Base-by-base conservation (phyloP, 805 yeast species). In the Blastobotrys peoriensis region DNA sequence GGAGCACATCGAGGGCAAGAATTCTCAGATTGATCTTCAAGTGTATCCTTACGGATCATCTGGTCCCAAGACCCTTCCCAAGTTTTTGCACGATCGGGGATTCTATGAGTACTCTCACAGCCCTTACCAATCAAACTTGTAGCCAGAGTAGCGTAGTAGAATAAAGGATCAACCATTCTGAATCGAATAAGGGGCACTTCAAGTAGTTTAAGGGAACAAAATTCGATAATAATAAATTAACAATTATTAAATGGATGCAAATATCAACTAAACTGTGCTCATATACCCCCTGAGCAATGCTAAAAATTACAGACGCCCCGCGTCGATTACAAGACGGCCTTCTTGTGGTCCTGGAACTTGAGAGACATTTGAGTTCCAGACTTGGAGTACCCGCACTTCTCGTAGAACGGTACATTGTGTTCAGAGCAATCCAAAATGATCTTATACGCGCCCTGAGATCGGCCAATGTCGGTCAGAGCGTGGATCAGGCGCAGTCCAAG, bases 1-100 rank as follows among this genome's bases (percentile, higher is more conserved):
- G 61, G 71, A 93, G 50, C 73, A 76, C 64, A 71, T 93, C 47
- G 98, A 91, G 67, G 73, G 81, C 38, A 72, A 76, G 40, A 67
- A 79, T 43, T 83, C 78, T 41, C 91, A 93, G 47, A 56, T 64
- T 16, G 89, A 93, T 41, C 65, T 69, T 20, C 75, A 69, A 50
- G 61, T 71, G 38, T 91, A 91, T 63, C 76, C 91, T 13, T 91
- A 93, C 64, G 98, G 98, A 23, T 78, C 94, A 18, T 83, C 95
- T 64, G 96, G 96, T 36, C 98, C 98, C 41, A 66, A 67, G 44
- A 70, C 68, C 19, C 73, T 88, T 60, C 71, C 70, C 47, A 68
- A 70, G 36, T 91, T 78, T 62, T 67, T 91, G 66, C 63, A 65
- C 39, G 68, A 72, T 25, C 85, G 88, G 60, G 91, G 93, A 43